Evolutionary conservation across 257 asterid species (phyloP), one percentile per base, ranked within the genome.

Genomic region (Plectranthus barbatus): DNA sequence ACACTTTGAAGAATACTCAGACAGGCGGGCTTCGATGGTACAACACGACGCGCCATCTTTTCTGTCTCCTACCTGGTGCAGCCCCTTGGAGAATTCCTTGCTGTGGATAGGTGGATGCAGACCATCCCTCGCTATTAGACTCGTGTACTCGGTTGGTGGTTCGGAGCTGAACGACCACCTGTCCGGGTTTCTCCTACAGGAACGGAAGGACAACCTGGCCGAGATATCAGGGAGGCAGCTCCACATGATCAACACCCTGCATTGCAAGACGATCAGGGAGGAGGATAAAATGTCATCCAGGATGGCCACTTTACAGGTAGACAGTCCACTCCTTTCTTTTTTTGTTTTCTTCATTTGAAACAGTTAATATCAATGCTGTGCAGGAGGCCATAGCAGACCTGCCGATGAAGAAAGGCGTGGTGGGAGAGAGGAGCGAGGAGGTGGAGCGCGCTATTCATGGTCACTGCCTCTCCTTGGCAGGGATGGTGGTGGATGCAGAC

Each of bases 371-470:
- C 4, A 4, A 23, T 23, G 29, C 29, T 1, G 37, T 53, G 57
- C 79, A 76, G 70, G 85, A 82, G 67, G 66, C 70, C 0, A 48
- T 79, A 24, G 83, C 77, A 1, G 81, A 83, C 1, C 9, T 72
- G 3, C 62, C 70, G 3, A 9, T 56, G 48, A 72, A 60, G 39
- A 68, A 45, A 9, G 65, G 69, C 0, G 34, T n/a, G 8, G 40
- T 9, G 18, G 68, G 50, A 21, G 77, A 68, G 9, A 71, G 69
- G 41, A 58, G 44, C 9, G 17, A 40, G 24, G 74, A 62, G 15
- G 21, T 78, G 46, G 67, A 45, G 33, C 19, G 41, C 9, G 78
- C 76, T 10, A 47, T 81, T 5, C 55, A 59, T 7, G 68, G 62
- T 41, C 77, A 74, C 14, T 62, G 67, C 2, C 64, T 8, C 15